Conservation (phyloP, 1,284 basidiomycete species). For the Malassezia nana region DNA sequence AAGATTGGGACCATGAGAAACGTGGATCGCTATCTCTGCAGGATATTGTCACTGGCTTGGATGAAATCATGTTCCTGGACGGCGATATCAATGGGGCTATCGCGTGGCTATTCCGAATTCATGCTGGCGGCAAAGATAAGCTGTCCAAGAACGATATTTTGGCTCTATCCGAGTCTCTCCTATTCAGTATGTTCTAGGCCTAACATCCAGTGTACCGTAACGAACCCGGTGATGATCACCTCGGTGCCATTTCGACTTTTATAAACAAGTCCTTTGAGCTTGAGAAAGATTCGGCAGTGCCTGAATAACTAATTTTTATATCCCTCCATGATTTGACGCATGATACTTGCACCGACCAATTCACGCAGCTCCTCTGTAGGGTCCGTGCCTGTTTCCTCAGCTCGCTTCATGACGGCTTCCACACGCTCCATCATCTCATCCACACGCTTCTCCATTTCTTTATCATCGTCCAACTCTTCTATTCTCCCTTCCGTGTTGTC, state of each 20-base stretch:
- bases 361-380: conserved; percentile 27
- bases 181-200: conserved; percentile 56
- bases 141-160: conserved; percentile 93
- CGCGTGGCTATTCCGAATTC: conserved; percentile 90
- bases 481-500: conserved; percentile 12
- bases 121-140: conserved; percentile 81
- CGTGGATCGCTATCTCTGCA: conserved; percentile 50
- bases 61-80: conserved; percentile 69
- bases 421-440: conserved; percentile 31
- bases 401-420: conserved; percentile 27
- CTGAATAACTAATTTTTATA: background rate
- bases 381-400: conserved; percentile 27
- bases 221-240: conserved; percentile 90
- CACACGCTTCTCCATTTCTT: conserved; percentile 18
- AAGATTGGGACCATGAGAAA: conserved; percentile 40
- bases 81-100: conserved; percentile 89
- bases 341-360: conserved; percentile 30
- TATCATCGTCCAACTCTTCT: conserved; percentile 16
- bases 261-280: conserved; percentile 38
- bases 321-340: conserved; percentile 34
- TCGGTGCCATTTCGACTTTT: conserved; percentile 53
- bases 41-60: conserved; percentile 80
- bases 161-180: conserved; percentile 74
- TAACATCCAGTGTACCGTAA: conserved; percentile 78
- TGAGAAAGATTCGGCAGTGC: background rate